Evolutionary conservation across 2,329 filamentous ascomycete genomes (phyloP).

Genomic region (Hymenoscyphus fructigenus): DNA sequence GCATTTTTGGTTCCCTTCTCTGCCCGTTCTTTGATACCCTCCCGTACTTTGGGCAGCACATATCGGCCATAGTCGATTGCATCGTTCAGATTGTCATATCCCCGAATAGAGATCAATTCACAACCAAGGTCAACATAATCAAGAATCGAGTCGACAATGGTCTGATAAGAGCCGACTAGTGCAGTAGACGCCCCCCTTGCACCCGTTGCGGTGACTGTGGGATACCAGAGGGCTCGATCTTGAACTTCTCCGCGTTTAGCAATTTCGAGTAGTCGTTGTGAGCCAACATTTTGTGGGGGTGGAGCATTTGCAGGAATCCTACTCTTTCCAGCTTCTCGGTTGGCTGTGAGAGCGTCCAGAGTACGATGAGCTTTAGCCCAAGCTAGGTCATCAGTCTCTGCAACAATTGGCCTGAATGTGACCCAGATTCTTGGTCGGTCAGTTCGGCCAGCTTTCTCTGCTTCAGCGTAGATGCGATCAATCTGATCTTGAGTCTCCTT

Average conservation of each 20-base stretch:
- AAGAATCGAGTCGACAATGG: constrained; percentile 52
- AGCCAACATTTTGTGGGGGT: constrained; percentile 58
- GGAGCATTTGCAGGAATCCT: constrained; percentile 40
- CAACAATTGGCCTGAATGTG: constrained; percentile 60
- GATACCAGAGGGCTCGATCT: constrained; percentile 62
- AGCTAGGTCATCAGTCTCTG: constrained; percentile 61
- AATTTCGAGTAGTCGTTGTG: constrained; percentile 58
- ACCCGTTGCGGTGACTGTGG: constrained; percentile 60
- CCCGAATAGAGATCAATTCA: constrained; percentile 58
- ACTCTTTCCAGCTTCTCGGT: constrained; percentile 40
- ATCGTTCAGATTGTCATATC: constrained; percentile 61
- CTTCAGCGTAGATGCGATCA: constrained; percentile 57
- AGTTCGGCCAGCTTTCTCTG: constrained; percentile 54
- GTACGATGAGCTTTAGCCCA: constrained; percentile 60
- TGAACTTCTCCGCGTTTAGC: constrained; percentile 56
- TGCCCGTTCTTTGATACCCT: constrained; percentile 31
- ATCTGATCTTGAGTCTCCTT: constrained; percentile 65
- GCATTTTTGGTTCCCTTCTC: not conserved
- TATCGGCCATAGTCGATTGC: constrained; percentile 59
- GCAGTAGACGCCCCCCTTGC: constrained; percentile 59
- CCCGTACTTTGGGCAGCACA: constrained; percentile 51
- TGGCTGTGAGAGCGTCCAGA: constrained; percentile 49
- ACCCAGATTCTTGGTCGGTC: constrained; percentile 61
- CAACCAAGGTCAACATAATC: constrained; percentile 58
- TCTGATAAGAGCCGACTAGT: constrained; percentile 54